Percentiles rank a stretch among this genome's conserved stretches.
Evolutionary conservation across 768 basidiomycete species (phyloP).

Genomic region (Hygrophorus pudorinus): DNA sequence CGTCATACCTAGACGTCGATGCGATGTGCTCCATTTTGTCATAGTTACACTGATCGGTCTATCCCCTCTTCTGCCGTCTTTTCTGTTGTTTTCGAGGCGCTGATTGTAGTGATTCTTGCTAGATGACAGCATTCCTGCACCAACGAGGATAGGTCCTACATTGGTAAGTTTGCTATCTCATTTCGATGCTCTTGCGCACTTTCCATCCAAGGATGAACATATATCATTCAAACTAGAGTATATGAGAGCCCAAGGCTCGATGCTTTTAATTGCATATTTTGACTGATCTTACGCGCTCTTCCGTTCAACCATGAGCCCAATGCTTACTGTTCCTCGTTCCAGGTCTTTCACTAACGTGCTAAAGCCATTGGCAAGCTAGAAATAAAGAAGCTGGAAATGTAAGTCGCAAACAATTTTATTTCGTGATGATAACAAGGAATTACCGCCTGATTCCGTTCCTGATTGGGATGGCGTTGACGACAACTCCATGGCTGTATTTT

Average conservation of each 20-base stretch:
- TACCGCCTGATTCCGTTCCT: conserved; percentile 66
- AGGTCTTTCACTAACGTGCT: too few species aligned
- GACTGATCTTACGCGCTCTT: conserved; percentile 39
- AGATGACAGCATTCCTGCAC: not conserved
- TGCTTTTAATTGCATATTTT: conserved; percentile 56
- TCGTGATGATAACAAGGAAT: conserved; percentile 65
- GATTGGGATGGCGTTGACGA: conserved; percentile 46
- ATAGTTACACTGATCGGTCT: conserved; percentile 87
- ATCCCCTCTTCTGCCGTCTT: conserved; percentile 5
- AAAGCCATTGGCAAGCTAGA: too few species aligned
- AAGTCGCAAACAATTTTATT: too few species aligned
- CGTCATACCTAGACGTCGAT: conserved; percentile 30
- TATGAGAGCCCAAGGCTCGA: conserved; percentile 65
- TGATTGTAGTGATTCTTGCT: not conserved
- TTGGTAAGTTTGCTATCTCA: too few species aligned
- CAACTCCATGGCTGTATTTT: conserved; percentile 76
- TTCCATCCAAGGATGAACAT: conserved; percentile 39
- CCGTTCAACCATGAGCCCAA: conserved; percentile 3
- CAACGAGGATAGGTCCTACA: too few species aligned
- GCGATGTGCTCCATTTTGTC: conserved; percentile 59
- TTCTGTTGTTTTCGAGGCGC: not conserved
- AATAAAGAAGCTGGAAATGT: too few species aligned
- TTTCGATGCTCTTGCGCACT: conserved; percentile 2
- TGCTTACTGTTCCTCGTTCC: not conserved
- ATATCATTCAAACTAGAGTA: conserved; percentile 86